phyloP scores from a whole-genome alignment of 2,329 filamentous ascomycete species.

The Lasiodiplodia hormozganensis region DNA sequence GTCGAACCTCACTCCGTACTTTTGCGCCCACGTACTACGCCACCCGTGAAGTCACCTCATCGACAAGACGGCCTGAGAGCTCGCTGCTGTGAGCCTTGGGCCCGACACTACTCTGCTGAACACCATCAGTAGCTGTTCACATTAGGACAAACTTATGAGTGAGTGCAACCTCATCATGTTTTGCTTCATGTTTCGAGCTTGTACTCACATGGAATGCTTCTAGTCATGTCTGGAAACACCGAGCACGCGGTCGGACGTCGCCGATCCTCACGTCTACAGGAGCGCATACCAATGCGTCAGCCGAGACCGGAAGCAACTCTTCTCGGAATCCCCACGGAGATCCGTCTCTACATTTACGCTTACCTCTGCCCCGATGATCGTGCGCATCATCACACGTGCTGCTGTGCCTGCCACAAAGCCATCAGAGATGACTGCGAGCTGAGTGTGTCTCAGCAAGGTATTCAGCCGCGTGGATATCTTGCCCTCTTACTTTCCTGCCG shows the following conservation, averaged over 20 bases:
- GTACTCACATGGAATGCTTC: background rate
- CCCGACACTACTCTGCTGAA: background rate
- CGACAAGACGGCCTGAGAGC: background rate
- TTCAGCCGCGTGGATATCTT: background rate
- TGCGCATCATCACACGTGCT: too few species aligned
- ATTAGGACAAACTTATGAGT: background rate
- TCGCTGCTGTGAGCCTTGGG: background rate
- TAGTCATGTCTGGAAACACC: background rate
- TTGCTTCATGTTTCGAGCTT: background rate
- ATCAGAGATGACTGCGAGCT: background rate
- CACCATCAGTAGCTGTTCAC: background rate
- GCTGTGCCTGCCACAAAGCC: too few species aligned
- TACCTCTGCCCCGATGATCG: too few species aligned
- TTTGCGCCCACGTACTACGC: background rate
- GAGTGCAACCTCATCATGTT: background rate
- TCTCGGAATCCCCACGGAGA: background rate
- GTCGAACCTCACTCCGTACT: background rate
- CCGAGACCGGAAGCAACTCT: background rate
- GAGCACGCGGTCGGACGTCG: background rate
- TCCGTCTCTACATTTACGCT: slow-evolving; percentile 8
- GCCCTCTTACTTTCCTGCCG: background rate
- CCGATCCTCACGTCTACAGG: background rate
- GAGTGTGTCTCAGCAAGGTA: too few species aligned
- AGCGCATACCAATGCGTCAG: background rate
- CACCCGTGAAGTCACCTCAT: background rate